A percentile compares a stretch with the other conserved stretches of the same genome.
Conservation (phyloP, 306 rosid genomes). For the Potentilla sterilis region DNA sequence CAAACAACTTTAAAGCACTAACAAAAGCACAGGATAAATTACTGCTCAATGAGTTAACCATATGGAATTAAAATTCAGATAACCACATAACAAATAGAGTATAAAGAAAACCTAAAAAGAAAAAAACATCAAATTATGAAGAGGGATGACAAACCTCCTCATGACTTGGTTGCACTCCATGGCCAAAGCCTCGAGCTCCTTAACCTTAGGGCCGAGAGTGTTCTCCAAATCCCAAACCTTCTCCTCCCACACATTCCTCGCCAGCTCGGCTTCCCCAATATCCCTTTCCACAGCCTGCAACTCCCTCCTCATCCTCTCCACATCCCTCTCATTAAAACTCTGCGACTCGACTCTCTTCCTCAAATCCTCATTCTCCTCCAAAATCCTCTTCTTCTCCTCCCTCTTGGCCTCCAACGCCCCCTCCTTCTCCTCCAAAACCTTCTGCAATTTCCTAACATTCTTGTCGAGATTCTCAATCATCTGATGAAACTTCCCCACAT, state of each 20-base stretch:
- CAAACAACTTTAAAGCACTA: too few relatives aligned
- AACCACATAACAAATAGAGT: neutral
- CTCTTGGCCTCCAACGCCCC: constrained; percentile 57
- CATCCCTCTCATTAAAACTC: constrained; percentile 65
- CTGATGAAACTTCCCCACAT: constrained; percentile 64
- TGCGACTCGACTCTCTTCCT: constrained; percentile 66
- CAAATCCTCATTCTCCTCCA: constrained; percentile 67
- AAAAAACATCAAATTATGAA: neutral
- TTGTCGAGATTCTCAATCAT: constrained; percentile 47
- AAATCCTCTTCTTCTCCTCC: constrained; percentile 43
- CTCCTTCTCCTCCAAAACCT: constrained; percentile 54
- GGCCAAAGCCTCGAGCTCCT: constrained; percentile 66
- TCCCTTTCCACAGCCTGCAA: constrained; percentile 89
- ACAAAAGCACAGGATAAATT: too few relatives aligned
- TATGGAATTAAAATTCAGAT: neutral
- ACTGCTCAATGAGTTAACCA: too few relatives aligned
- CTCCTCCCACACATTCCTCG: constrained; percentile 75
- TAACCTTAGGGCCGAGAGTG: constrained; percentile 42
- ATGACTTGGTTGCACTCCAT: constrained; percentile 75
- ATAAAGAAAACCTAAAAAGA: neutral
- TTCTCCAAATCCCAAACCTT: constrained; percentile 70
- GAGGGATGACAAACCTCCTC: constrained; percentile 46
- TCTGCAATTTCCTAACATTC: constrained; percentile 42
- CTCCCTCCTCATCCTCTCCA: constrained; percentile 91
- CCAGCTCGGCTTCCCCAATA: constrained; percentile 57